Evolutionary conservation across 495 filamentous ascomycete species (phyloP).

Genomic region (Lasiosphaeria miniovina): DNA sequence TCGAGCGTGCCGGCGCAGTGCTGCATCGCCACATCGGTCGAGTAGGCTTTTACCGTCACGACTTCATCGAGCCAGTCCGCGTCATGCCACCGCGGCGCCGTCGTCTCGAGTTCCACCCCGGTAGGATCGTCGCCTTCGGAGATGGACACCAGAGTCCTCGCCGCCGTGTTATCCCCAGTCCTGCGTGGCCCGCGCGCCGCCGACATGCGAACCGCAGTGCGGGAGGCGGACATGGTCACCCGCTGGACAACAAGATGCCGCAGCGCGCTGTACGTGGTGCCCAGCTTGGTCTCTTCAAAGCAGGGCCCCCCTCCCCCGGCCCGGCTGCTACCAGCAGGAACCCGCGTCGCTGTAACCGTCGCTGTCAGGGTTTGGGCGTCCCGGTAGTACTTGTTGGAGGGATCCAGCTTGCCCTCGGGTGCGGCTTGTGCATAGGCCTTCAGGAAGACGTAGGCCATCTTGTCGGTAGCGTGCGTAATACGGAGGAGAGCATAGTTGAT

Average conservation of each 20-base stretch:
- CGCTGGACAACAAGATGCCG: conserved; percentile 32
- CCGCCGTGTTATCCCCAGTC: neutral
- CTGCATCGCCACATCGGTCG: conserved; percentile 17
- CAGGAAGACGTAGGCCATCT: conserved; percentile 31
- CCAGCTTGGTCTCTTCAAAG: conserved; percentile 34
- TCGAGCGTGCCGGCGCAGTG: conserved; percentile 22
- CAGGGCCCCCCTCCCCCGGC: conserved; percentile 4
- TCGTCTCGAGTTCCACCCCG: conserved; percentile 17
- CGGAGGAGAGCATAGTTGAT: conserved; percentile 39
- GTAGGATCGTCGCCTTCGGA: conserved; percentile 10
- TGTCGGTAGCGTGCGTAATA: conserved; percentile 31
- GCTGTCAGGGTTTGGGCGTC: neutral
- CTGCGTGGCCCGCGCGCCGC: conserved; percentile 3
- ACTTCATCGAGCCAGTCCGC: conserved; percentile 32
- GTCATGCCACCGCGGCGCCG: conserved; percentile 25
- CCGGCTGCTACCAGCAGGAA: neutral
- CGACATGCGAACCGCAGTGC: conserved; percentile 24
- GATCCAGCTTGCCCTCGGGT: conserved; percentile 24
- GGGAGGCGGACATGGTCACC: conserved; percentile 33
- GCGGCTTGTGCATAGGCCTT: conserved; percentile 22
- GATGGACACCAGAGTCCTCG: neutral
- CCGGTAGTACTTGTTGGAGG: conserved; percentile 24
- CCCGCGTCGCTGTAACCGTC: neutral
- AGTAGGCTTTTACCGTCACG: conserved; percentile 28
- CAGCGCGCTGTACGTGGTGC: conserved; percentile 26